Conservation (phyloP, 441 rosid genomes). For the Manihot esculenta region DNA sequence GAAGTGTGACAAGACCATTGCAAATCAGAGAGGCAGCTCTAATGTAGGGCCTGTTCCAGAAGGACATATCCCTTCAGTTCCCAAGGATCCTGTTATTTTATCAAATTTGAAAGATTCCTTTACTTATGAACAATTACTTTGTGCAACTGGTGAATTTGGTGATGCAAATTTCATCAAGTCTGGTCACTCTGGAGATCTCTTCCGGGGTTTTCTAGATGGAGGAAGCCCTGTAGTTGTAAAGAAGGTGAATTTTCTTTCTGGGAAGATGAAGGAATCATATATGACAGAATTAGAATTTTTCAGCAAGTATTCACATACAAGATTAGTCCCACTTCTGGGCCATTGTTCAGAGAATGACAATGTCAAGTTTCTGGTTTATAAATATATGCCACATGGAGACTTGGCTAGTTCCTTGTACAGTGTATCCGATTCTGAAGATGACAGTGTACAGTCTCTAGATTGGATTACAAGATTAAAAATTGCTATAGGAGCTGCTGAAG, state of each 20-base stretch:
- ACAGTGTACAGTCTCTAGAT: slow-evolving; percentile 68
- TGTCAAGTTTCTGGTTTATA: slow-evolving; percentile 76
- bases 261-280: slow-evolving; percentile 44
- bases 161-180: slow-evolving; percentile 71
- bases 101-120: slow-evolving; percentile 62
- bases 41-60: slow-evolving; percentile 59
- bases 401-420: slow-evolving; percentile 74
- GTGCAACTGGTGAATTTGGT: slow-evolving; percentile 54
- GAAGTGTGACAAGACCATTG: slow-evolving; percentile 36
- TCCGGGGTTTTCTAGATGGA: slow-evolving; percentile 59
- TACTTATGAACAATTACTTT: slow-evolving; percentile 58
- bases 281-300: slow-evolving; percentile 67
- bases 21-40: slow-evolving; percentile 46
- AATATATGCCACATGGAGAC: slow-evolving; percentile 83
- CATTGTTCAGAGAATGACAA: slow-evolving; percentile 72
- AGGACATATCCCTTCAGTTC: slow-evolving; percentile 44
- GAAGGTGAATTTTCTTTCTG: slow-evolving; percentile 46
- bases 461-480: slow-evolving; percentile 98
- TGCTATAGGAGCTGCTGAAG: slow-evolving; percentile 94
- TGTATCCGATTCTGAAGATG: slow-evolving; percentile 45
- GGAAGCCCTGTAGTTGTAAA: slow-evolving; percentile 57
- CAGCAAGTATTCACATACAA: slow-evolving; percentile 58
- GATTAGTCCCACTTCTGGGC: slow-evolving; percentile 82
- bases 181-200: slow-evolving; percentile 92
- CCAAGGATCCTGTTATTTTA: slow-evolving; percentile 39